These are phyloP conservation scores for Peribolospora baueri DNA, from an alignment of 768 basidiomycete genomes.

Conservation along the genomic window DNA sequence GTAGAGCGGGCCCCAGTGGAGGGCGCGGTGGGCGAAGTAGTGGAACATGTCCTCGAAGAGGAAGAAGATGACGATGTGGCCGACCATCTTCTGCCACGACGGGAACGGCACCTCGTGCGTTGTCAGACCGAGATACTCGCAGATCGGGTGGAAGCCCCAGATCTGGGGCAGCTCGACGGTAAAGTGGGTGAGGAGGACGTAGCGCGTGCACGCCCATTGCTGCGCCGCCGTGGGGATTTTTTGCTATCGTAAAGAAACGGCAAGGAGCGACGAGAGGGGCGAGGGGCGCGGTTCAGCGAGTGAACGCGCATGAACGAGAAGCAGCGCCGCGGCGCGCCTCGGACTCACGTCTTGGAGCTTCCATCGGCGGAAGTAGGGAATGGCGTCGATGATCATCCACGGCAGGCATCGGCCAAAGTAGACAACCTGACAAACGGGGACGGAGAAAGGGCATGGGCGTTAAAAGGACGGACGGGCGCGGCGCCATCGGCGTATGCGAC, in stretches of 20 bases:
- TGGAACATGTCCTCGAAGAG: slow-evolving; percentile 51
- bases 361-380: slow-evolving; percentile 81
- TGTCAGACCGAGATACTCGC: slow-evolving; percentile 62
- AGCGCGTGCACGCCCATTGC: slow-evolving; percentile 90
- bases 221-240: slow-evolving; percentile 58
- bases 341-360: slow-evolving; percentile 53
- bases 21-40: slow-evolving; percentile 51
- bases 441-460: neutral
- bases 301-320: neutral
- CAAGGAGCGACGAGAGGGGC: neutral
- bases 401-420: slow-evolving; percentile 91
- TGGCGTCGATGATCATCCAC: slow-evolving; percentile 83
- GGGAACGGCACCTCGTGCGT: slow-evolving; percentile 91
- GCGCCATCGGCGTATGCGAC: neutral
- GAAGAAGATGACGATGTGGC: slow-evolving; percentile 59
- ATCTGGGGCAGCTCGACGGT: slow-evolving; percentile 64
- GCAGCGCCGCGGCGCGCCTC: neutral
- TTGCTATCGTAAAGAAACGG: slow-evolving; percentile 9
- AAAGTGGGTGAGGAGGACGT: slow-evolving; percentile 81
- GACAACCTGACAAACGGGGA: slow-evolving; percentile 34
- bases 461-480: neutral
- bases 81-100: slow-evolving; percentile 34
- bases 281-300: neutral
- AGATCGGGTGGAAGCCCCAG: slow-evolving; percentile 27
- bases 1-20: slow-evolving; percentile 43